These are phyloP conservation scores for Phalaenopsis hybrid DNA, from an alignment of 116 monocot species.

Conservation along the genomic window DNA sequence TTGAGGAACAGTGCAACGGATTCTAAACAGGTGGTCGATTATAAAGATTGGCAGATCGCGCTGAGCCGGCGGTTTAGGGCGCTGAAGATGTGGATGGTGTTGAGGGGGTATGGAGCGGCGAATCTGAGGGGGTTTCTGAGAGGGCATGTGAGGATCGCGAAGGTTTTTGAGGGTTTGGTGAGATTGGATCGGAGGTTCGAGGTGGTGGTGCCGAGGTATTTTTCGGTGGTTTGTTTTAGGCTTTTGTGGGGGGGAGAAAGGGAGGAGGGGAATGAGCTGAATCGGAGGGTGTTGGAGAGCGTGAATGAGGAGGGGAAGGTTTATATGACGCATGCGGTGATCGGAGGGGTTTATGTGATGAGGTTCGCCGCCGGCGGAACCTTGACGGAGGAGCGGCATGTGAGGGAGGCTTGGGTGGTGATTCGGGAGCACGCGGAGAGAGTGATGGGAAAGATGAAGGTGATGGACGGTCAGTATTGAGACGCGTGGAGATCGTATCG, in stretches of 20 bases:
- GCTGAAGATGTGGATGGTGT: conserved; percentile 42
- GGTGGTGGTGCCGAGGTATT: conserved; percentile 39
- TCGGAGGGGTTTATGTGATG: conserved; percentile 52
- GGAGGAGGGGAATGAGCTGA: conserved; percentile 16
- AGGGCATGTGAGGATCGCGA: conserved; percentile 25
- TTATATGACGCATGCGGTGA: conserved; percentile 56
- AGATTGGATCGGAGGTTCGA: conserved; percentile 32
- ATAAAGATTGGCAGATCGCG: conserved; percentile 58
- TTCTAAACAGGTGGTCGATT: conserved; percentile 38
- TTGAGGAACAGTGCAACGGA: conserved; percentile 28
- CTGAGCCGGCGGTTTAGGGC: conserved; percentile 49
- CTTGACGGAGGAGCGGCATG: conserved; percentile 51
- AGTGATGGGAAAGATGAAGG: neutral
- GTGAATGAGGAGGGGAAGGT: conserved; percentile 35
- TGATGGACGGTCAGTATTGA: neutral
- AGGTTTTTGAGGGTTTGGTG: conserved; percentile 32
- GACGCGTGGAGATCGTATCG: neutral
- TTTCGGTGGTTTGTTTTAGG: conserved; percentile 55
- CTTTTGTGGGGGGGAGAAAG: neutral
- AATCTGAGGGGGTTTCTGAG: conserved; percentile 13
- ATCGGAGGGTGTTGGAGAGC: conserved; percentile 28
- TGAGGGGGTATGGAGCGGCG: conserved; percentile 33
- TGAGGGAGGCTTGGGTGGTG: conserved; percentile 33
- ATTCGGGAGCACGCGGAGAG: conserved; percentile 20
- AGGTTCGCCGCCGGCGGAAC: conserved; percentile 60